phyloP scores from a whole-genome alignment of 148 eudicot species.

The Vaccinium vitisidaea region DNA sequence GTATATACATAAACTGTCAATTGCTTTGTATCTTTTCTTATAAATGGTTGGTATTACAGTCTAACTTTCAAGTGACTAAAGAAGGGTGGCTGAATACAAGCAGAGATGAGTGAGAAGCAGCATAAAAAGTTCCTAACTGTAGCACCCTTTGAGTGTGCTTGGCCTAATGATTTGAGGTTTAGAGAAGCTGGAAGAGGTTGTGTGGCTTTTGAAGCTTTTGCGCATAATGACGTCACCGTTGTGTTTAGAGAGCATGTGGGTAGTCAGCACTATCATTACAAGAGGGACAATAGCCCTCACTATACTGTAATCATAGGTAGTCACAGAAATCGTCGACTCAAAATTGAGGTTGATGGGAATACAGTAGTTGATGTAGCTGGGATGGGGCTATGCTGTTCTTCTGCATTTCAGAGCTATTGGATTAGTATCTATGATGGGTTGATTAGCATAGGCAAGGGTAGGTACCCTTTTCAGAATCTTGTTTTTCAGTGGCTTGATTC shows the following conservation, averaged over 20 bases:
- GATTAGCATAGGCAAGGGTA: slow-evolving; percentile 89
- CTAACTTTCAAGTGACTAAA: slow-evolving; percentile 12
- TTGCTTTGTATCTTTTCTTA: neutral
- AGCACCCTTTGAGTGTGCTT: slow-evolving; percentile 95
- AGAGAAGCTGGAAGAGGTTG: slow-evolving; percentile 94
- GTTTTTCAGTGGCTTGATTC: slow-evolving; percentile 94
- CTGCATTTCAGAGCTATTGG: slow-evolving; percentile 90
- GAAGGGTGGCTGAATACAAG: slow-evolving; percentile 9
- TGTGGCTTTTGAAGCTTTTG: slow-evolving; percentile 91
- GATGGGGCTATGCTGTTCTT: slow-evolving; percentile 71
- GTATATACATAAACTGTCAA: neutral
- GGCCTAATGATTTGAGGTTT: slow-evolving; percentile 79
- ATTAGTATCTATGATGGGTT: slow-evolving; percentile 89
- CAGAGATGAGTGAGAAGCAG: slow-evolving; percentile 56
- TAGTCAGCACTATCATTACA: slow-evolving; percentile 89
- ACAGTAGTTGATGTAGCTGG: slow-evolving; percentile 85
- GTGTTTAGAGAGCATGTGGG: slow-evolving; percentile 91
- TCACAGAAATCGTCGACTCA: slow-evolving; percentile 76
- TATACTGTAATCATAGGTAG: slow-evolving; percentile 90
- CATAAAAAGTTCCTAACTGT: slow-evolving; percentile 78
- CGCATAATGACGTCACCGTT: slow-evolving; percentile 84
- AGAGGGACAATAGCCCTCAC: slow-evolving; percentile 89
- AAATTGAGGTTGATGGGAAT: slow-evolving; percentile 80
- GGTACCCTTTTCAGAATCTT: slow-evolving; percentile 93
- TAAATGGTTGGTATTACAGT: slow-evolving; percentile 2